phyloP scores from a whole-genome alignment of 345 rosid species.

The Eucalyptus decipiens region DNA sequence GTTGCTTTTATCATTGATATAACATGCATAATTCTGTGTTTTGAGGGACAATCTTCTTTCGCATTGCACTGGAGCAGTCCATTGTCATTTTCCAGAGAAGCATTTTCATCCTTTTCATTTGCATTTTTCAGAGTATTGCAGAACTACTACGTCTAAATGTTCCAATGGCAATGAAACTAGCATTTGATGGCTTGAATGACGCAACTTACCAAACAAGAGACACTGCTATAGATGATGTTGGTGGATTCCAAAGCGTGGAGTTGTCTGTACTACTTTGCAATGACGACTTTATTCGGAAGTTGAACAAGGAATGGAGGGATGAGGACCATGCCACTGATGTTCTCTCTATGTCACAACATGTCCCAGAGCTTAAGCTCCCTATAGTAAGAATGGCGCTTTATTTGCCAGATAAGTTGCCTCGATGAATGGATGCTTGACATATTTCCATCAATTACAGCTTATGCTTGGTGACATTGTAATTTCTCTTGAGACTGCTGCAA shows the following conservation, averaged over 20 bases:
- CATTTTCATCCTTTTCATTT: not conserved
- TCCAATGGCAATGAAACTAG: slow-evolving; percentile 74
- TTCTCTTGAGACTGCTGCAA: slow-evolving; percentile 87
- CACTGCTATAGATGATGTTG: slow-evolving; percentile 44
- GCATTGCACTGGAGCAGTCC: not conserved
- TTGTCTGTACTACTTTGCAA: slow-evolving; percentile 83
- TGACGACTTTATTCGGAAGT: slow-evolving; percentile 71
- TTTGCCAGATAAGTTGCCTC: not conserved
- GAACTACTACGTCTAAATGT: slow-evolving; percentile 80
- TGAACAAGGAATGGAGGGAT: slow-evolving; percentile 90
- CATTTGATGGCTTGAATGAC: slow-evolving; percentile 55
- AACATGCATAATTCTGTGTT: not conserved
- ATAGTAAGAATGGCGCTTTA: slow-evolving; percentile 31
- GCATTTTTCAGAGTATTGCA: slow-evolving; percentile 53
- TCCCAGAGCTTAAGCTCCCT: slow-evolving; percentile 71
- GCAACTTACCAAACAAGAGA: slow-evolving; percentile 70
- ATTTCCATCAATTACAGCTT: slow-evolving; percentile 40
- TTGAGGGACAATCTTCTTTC: not conserved
- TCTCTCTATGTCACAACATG: slow-evolving; percentile 86
- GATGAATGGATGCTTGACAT: not conserved
- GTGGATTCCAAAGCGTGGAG: slow-evolving; percentile 60
- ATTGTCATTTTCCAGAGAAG: not conserved
- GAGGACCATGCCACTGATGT: slow-evolving; percentile 97
- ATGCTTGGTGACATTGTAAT: slow-evolving; percentile 95
- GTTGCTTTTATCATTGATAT: not conserved